Evolutionary conservation across 208 protist genomes (phyloP), one percentile per base, ranked within the genome.

Genomic region (Naegleria lovaniensis): DNA sequence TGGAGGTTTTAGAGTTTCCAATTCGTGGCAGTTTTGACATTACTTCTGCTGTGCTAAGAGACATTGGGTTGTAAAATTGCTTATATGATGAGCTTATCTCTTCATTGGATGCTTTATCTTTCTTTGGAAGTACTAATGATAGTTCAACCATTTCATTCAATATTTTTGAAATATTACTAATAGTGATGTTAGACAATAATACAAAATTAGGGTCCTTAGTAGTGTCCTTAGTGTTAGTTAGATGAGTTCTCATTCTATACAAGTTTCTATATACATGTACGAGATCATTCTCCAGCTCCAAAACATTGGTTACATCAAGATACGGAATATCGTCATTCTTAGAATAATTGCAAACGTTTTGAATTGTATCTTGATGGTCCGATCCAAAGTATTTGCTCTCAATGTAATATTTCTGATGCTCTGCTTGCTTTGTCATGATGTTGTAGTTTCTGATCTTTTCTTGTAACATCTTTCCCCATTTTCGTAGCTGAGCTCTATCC

Each of bases 401-500:
- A 11, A 58, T 88, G 36, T 59, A 88, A 36, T 88, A 88, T 58
- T 51, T 48, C 58, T 88, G 85, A 39, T 88, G 55, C 19, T 58
- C 43, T 29, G 85, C 85, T 38, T 88, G 85, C 19, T 88, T 88
- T n/a, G 41, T 88, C 9, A 58, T 6, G 5, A 58, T 39, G 22
- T 58, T 29, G 55, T 88, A 88, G 6, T 88, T 29, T 58, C 33
- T 2, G 4, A 88, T 88, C 43, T 88, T 88, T 36, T 88, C 43
- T 33, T 29, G 11, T 3, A 88, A 13, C 19, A 15, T 58, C 5
- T 48, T 39, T 39, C n/a, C 85, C 85, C 85, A 88, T 58, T 39
- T 88, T 39, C 15, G 0, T 5, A 88, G 0, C 6, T 51, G 15
- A 15, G 19, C 5, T 88, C 11, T 38, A 36, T 33, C 19, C 36